Evolutionary conservation across 768 basidiomycete species (phyloP).

Genomic region (Calocybe cyanea): DNA sequence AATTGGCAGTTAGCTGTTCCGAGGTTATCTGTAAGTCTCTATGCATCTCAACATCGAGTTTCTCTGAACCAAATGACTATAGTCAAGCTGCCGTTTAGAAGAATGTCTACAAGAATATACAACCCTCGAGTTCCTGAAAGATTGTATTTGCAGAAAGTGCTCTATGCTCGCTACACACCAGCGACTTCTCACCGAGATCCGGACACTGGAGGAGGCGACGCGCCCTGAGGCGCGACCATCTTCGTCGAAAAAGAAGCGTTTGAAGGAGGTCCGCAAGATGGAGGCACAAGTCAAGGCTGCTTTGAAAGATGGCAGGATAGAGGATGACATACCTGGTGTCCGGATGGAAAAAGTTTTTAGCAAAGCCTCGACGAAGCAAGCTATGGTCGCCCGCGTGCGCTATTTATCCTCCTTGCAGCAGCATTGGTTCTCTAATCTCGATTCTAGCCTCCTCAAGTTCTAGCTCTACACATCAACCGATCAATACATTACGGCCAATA

Average conservation of each 20-base stretch:
- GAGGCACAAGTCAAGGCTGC: constrained; percentile 57
- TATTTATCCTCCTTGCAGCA: constrained; percentile 14
- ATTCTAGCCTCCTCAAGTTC: constrained; percentile 76
- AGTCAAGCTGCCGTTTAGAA: constrained; percentile 70
- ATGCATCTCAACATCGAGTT: neutral
- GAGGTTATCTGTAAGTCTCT: constrained; percentile 48
- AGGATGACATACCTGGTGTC: constrained; percentile 80
- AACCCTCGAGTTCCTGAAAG: constrained; percentile 80
- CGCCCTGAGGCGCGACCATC: constrained; percentile 44
- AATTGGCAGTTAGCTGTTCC: constrained; percentile 81
- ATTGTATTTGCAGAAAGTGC: constrained; percentile 91
- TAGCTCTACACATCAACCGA: constrained; percentile 88
- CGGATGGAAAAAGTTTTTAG: constrained; percentile 75
- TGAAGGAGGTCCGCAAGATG: constrained; percentile 67
- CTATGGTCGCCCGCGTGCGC: constrained; percentile 85
- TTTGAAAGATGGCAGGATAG: constrained; percentile 71
- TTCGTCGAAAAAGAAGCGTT: constrained; percentile 69
- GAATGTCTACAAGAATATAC: constrained; percentile 89
- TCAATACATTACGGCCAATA: constrained; percentile 77
- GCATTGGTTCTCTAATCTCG: neutral
- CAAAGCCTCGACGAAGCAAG: constrained; percentile 78
- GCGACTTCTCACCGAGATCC: constrained; percentile 59
- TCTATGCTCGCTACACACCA: constrained; percentile 76
- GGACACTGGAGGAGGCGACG: constrained; percentile 46
- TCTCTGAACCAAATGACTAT: constrained; percentile 1